phyloP scores from a whole-genome alignment of 176 grass and related monocot species.

The Oryza australiensis region DNA sequence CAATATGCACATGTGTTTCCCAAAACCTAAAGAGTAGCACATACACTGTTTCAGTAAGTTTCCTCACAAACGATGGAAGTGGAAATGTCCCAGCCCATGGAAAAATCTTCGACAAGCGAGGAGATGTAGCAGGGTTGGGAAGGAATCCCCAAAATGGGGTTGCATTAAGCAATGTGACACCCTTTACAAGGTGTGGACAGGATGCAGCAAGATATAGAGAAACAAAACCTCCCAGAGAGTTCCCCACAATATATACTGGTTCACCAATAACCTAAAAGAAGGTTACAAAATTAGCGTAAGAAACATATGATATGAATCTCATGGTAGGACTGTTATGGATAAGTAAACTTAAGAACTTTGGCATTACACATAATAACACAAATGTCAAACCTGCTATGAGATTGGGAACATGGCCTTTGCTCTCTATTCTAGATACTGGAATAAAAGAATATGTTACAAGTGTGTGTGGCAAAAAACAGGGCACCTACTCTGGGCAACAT shows the following conservation, averaged over 20 bases:
- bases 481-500: not conserved
- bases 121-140: slow-evolving; percentile 83
- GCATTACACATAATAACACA: not conserved
- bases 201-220: slow-evolving; percentile 77
- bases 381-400: not conserved
- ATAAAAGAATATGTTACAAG: not conserved
- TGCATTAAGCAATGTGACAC: slow-evolving; percentile 91
- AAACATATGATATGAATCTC: not conserved
- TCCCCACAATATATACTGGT: slow-evolving; percentile 93
- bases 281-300: slow-evolving; percentile 17
- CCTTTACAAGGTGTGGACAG: slow-evolving; percentile 81
- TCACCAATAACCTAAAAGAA: slow-evolving; percentile 82
- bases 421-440: not conserved
- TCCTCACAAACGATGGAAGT: slow-evolving; percentile 74
- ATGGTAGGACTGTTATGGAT: not conserved
- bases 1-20: not conserved
- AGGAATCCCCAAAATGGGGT: slow-evolving; percentile 99
- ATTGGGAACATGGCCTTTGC: not conserved
- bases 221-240: slow-evolving; percentile 93
- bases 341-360: not conserved
- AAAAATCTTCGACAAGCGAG: slow-evolving; percentile 74
- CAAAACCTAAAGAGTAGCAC: slow-evolving; percentile 34
- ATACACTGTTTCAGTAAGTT: slow-evolving; percentile 81
- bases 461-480: not conserved
- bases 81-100: slow-evolving; percentile 95